phyloP scores from a whole-genome alignment of 2,329 filamentous ascomycete genomes.

The Monilinia aucupariae region DNA sequence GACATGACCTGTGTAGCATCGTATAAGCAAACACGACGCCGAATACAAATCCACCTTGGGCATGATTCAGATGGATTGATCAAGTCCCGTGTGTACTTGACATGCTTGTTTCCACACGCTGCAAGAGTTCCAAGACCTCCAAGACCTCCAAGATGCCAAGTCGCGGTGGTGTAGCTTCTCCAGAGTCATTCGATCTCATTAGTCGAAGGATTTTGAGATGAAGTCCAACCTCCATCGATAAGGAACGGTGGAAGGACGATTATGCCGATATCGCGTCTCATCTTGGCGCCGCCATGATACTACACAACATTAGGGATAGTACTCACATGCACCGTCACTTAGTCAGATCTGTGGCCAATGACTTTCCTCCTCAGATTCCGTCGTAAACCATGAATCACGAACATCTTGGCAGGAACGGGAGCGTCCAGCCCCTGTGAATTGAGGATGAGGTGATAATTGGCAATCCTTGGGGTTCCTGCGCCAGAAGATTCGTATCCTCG shows the following conservation, averaged over 20 bases:
- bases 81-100: too few species aligned
- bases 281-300: background rate
- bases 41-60: too few species aligned
- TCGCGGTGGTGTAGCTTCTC: background rate
- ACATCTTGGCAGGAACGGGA: conserved; percentile 4
- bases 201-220: background rate
- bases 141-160: conserved; percentile 10
- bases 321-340: too few species aligned
- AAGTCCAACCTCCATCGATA: background rate
- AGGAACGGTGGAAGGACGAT: too few species aligned
- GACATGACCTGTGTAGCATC: background rate
- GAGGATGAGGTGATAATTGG: background rate
- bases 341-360: too few species aligned
- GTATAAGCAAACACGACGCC: background rate
- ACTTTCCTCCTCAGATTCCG: background rate
- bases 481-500: too few species aligned
- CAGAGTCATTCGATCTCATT: background rate
- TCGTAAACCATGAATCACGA: background rate
- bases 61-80: too few species aligned
- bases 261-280: background rate
- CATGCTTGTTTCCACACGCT: background rate
- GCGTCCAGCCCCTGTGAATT: background rate
- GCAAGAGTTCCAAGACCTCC: background rate
- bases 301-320: too few species aligned
- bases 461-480: background rate